Percentiles rank a stretch among this genome's conserved stretches.
Evolutionary conservation across 2,329 filamentous ascomycete genomes (phyloP).

Genomic region (Penicillium aurantiogriseum): DNA sequence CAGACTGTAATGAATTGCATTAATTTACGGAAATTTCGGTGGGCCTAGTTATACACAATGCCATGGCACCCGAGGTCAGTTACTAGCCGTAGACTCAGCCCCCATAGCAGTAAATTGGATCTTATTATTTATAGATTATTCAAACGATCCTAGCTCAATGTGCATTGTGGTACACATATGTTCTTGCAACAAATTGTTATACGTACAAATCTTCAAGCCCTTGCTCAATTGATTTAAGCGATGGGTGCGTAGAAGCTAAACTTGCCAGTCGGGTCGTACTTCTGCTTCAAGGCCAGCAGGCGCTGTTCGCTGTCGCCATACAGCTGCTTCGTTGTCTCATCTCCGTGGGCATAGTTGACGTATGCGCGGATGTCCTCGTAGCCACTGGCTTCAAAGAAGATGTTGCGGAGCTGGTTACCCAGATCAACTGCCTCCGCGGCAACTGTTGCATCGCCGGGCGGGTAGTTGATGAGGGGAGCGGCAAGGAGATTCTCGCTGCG

Average conservation of each 20-base stretch:
- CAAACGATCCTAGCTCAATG: not conserved
- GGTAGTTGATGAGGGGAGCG: slow-evolving; percentile 33
- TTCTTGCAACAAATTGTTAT: not conserved
- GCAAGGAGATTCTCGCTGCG: slow-evolving; percentile 47
- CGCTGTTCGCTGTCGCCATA: slow-evolving; percentile 34
- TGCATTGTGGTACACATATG: not conserved
- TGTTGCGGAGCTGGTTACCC: slow-evolving; percentile 33
- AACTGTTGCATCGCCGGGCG: slow-evolving; percentile 22
- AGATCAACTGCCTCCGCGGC: slow-evolving; percentile 26
- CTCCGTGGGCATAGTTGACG: slow-evolving; percentile 34
- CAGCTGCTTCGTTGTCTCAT: slow-evolving; percentile 26
- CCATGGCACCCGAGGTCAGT: not conserved
- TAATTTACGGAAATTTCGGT: not conserved
- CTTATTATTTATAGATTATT: not conserved
- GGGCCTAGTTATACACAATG: too few relatives aligned
- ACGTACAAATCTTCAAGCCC: not conserved
- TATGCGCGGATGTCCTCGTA: slow-evolving; percentile 26
- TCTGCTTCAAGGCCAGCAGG: slow-evolving; percentile 32
- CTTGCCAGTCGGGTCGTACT: slow-evolving; percentile 36
- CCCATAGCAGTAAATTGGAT: not conserved
- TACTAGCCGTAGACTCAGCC: not conserved
- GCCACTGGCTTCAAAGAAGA: slow-evolving; percentile 24
- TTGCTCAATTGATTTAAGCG: not conserved
- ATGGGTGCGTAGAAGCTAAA: slow-evolving; percentile 35
- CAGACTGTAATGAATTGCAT: not conserved